Evolutionary conservation across 306 rosid species (phyloP).

Genomic region (Corylus avellana): DNA sequence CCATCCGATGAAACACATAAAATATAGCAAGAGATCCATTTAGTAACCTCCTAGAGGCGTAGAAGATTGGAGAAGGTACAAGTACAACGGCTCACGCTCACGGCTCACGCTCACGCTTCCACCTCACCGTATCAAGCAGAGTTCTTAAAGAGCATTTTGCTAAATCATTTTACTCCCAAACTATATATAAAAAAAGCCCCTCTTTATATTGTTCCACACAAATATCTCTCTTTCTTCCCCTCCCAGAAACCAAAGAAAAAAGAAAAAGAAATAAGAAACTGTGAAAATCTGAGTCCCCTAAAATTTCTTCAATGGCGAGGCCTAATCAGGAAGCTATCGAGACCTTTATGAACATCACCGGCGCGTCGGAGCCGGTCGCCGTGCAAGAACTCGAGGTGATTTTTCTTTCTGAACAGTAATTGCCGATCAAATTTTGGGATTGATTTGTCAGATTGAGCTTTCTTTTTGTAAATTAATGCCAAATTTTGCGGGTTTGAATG

Average conservation of each 20-base stretch:
- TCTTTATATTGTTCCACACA: background rate
- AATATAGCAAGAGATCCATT: too few relatives aligned
- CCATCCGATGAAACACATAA: too few relatives aligned
- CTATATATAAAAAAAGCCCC: background rate
- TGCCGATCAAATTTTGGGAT: background rate
- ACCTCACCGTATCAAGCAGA: background rate
- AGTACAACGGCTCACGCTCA: background rate
- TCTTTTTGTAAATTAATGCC: background rate
- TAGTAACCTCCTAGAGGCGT: slow-evolving; percentile 3
- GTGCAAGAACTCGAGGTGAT: slow-evolving; percentile 65
- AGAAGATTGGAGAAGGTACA: slow-evolving; percentile 20
- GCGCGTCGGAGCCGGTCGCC: slow-evolving; percentile 64
- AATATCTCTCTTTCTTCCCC: slow-evolving; percentile 6
- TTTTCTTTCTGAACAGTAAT: background rate
- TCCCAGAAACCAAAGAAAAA: background rate
- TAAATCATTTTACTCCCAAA: too few relatives aligned
- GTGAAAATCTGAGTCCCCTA: slow-evolving; percentile 7
- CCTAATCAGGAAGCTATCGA: slow-evolving; percentile 80
- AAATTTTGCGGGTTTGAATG: background rate
- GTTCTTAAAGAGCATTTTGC: too few relatives aligned
- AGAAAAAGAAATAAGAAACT: background rate
- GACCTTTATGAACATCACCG: slow-evolving; percentile 76
- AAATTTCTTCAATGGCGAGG: slow-evolving; percentile 60
- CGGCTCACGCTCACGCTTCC: background rate
- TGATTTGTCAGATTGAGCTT: background rate